Conservation (phyloP, 495 filamentous ascomycete genomes). For the Aspergillus cristatus region DNA sequence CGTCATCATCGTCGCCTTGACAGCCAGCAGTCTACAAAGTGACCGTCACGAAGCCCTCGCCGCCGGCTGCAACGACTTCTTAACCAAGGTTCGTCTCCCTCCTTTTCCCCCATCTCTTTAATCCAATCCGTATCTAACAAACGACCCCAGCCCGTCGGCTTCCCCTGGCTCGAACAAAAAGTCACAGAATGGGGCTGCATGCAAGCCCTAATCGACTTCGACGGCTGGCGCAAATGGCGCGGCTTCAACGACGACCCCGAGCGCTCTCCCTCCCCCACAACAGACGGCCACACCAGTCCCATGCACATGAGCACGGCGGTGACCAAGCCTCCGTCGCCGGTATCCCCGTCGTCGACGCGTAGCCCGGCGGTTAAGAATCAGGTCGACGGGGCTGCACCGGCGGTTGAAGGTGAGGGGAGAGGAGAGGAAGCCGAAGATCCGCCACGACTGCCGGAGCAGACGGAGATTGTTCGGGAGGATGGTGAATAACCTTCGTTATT, state of each 20-base stretch:
- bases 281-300: slow-evolving; percentile 20
- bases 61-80: slow-evolving; percentile 95
- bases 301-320: slow-evolving; percentile 19
- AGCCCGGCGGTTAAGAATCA: neutral
- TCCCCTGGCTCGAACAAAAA: slow-evolving; percentile 94
- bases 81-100: slow-evolving; percentile 72
- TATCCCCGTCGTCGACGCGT: slow-evolving; percentile 13
- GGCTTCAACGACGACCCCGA: slow-evolving; percentile 47
- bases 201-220: slow-evolving; percentile 96
- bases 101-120: neutral
- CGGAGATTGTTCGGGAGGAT: slow-evolving; percentile 3
- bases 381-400: neutral
- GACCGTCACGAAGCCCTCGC: slow-evolving; percentile 92
- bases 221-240: slow-evolving; percentile 97
- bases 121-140: slow-evolving; percentile 6
- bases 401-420: neutral
- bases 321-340: slow-evolving; percentile 1
- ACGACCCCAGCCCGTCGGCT: slow-evolving; percentile 71
- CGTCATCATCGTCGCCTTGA: slow-evolving; percentile 95
- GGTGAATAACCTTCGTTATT: no score
- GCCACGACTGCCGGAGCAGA: slow-evolving; percentile 1
- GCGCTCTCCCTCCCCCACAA: slow-evolving; percentile 10
- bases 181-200: slow-evolving; percentile 99
- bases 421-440: neutral
- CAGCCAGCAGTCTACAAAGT: slow-evolving; percentile 84